These are phyloP conservation scores for Obba rivulosa DNA, from an alignment of 768 basidiomycete species.

Conservation along the genomic window DNA sequence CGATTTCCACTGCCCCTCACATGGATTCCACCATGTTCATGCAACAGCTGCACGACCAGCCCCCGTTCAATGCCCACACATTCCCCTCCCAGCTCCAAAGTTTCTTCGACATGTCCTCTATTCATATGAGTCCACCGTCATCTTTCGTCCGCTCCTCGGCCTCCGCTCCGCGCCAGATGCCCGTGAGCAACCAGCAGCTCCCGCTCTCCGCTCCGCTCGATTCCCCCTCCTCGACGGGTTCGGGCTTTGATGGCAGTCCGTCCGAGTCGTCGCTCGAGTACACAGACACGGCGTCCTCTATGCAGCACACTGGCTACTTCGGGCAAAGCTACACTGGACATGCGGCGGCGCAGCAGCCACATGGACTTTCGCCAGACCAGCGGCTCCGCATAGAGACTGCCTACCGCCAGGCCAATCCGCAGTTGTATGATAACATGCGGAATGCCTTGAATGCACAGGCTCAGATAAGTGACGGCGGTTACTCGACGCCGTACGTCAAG, in stretches of 20 bases:
- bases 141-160: constrained; percentile 15
- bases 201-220: neutral
- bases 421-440: no score
- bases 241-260: constrained; percentile 2
- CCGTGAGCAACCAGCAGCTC: neutral
- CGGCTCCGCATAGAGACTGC: no score
- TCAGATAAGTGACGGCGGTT: no score
- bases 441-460: no score
- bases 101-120: no score
- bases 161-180: constrained; percentile 10
- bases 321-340: no score
- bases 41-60: constrained; percentile 1
- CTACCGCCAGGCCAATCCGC: no score
- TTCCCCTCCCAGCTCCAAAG: constrained; percentile 9
- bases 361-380: neutral
- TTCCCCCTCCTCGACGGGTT: constrained; percentile 10
- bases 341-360: neutral
- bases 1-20: constrained; percentile 3
- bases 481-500: constrained; percentile 1
- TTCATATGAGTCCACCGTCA: constrained; percentile 6
- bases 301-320: no score
- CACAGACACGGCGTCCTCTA: neutral
- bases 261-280: neutral
- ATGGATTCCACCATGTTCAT: constrained; percentile 16
- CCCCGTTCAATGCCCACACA: constrained; percentile 1